phyloP scores from a whole-genome alignment of 140 eudicot species.

The Eryngium alpinum region DNA sequence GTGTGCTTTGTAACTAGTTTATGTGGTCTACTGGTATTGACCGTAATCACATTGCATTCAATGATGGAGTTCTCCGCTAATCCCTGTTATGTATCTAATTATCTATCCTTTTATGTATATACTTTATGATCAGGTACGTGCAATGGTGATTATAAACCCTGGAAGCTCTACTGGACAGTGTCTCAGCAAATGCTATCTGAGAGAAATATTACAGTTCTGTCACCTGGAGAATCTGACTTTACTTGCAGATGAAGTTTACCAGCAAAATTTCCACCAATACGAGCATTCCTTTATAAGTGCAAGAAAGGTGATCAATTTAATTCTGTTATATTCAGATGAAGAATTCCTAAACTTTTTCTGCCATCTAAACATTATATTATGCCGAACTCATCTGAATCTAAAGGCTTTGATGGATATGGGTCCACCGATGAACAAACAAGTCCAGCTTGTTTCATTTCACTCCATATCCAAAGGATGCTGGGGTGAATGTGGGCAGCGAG shows the following conservation, averaged over 20 bases:
- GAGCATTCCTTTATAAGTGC: conserved; percentile 90
- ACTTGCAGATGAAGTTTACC: conserved; percentile 96
- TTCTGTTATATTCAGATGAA: not conserved
- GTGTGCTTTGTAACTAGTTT: not conserved
- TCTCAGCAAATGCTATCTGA: conserved; percentile 63
- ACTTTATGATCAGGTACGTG: conserved; percentile 54
- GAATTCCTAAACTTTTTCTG: not conserved
- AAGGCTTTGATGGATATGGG: conserved; percentile 97
- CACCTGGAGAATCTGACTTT: conserved; percentile 70
- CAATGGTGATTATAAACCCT: conserved; percentile 98
- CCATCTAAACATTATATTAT: conserved; percentile 3
- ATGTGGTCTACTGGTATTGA: not conserved
- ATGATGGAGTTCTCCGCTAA: not conserved
- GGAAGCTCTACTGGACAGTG: conserved; percentile 99
- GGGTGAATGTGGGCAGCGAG: conserved; percentile 99
- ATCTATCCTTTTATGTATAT: not conserved
- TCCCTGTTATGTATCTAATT: not conserved
- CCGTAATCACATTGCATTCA: not conserved
- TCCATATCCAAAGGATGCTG: conserved; percentile 91
- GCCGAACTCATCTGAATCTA: not conserved
- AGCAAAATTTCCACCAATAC: conserved; percentile 89
- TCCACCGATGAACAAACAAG: conserved; percentile 69
- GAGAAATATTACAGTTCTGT: conserved; percentile 62
- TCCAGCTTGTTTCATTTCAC: conserved; percentile 91
- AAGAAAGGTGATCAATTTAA: conserved; percentile 57